Percentiles rank a stretch among this genome's conserved stretches.
Evolutionary conservation across 2,329 filamentous ascomycete species (phyloP).

Genomic region (Chaetomiaceae sp.): DNA sequence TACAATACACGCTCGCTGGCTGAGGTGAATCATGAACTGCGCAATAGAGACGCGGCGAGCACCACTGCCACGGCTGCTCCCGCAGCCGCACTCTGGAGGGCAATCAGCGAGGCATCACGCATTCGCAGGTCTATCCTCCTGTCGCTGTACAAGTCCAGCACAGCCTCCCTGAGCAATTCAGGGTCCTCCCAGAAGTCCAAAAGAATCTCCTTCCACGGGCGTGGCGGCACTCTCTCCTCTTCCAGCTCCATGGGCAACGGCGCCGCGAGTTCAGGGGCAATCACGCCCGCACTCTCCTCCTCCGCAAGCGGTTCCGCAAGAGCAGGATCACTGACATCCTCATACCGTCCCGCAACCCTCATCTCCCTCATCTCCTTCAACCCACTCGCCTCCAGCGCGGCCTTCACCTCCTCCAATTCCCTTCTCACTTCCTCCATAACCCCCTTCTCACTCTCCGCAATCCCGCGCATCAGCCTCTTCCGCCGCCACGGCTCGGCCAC

Average conservation of each 20-base stretch:
- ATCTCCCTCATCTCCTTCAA: neutral
- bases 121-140: constrained; percentile 59
- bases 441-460: constrained; percentile 71
- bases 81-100: constrained; percentile 60
- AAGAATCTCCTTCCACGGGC: constrained; percentile 42
- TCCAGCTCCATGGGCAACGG: neutral
- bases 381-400: constrained; percentile 26
- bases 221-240: constrained; percentile 13
- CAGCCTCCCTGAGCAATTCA: constrained; percentile 44
- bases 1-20: neutral
- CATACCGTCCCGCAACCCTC: neutral
- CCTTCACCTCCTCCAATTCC: constrained; percentile 37
- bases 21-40: constrained; percentile 27
- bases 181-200: constrained; percentile 33
- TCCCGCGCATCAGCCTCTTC: constrained; percentile 72
- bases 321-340: too few relatives aligned
- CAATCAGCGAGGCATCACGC: constrained; percentile 66
- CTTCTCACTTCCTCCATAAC: constrained; percentile 46
- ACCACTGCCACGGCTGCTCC: constrained; percentile 60
- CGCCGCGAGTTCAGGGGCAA: neutral
- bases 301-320: neutral
- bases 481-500: constrained; percentile 91
- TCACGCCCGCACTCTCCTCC: neutral
- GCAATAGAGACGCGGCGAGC: constrained; percentile 46
- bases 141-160: constrained; percentile 62